Evolutionary conservation across 2,329 filamentous ascomycete genomes (phyloP).

Genomic region (Neofusicoccum ribis): DNA sequence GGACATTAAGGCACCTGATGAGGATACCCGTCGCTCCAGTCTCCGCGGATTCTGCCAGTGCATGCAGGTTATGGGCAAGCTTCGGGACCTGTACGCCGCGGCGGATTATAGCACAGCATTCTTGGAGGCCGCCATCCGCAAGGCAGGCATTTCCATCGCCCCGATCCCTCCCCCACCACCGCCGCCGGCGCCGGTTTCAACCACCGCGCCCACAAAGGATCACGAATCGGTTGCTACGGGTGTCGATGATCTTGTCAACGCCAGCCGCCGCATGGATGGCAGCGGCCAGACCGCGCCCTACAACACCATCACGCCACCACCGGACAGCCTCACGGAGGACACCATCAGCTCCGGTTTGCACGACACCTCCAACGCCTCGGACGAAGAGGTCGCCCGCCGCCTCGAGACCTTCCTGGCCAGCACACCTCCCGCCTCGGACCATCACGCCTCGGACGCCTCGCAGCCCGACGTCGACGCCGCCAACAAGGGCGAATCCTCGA

Average conservation of each 20-base stretch:
- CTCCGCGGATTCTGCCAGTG: slow-evolving; percentile 84
- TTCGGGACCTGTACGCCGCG: slow-evolving; percentile 86
- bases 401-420: slow-evolving; percentile 53
- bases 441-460: slow-evolving; percentile 31
- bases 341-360: slow-evolving; percentile 19
- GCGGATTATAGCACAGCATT: slow-evolving; percentile 97
- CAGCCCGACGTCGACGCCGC: slow-evolving; percentile 23
- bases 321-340: slow-evolving; percentile 33
- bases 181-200: slow-evolving; percentile 24
- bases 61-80: slow-evolving; percentile 85
- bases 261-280: slow-evolving; percentile 42
- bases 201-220: background rate
- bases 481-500: slow-evolving; percentile 40
- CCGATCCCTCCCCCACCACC: slow-evolving; percentile 33
- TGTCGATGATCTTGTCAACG: slow-evolving; percentile 49
- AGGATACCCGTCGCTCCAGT: slow-evolving; percentile 69
- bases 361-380: slow-evolving; percentile 40
- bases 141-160: slow-evolving; percentile 75
- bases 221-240: slow-evolving; percentile 32
- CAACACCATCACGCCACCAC: slow-evolving; percentile 40
- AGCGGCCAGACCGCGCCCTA: slow-evolving; percentile 6
- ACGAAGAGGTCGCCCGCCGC: slow-evolving; percentile 49
- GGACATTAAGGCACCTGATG: slow-evolving; percentile 82
- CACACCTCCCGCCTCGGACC: slow-evolving; percentile 48
- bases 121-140: slow-evolving; percentile 86